Evolutionary conservation across 2,329 filamentous ascomycete genomes (phyloP).

Genomic region (Curvularia sp.): DNA sequence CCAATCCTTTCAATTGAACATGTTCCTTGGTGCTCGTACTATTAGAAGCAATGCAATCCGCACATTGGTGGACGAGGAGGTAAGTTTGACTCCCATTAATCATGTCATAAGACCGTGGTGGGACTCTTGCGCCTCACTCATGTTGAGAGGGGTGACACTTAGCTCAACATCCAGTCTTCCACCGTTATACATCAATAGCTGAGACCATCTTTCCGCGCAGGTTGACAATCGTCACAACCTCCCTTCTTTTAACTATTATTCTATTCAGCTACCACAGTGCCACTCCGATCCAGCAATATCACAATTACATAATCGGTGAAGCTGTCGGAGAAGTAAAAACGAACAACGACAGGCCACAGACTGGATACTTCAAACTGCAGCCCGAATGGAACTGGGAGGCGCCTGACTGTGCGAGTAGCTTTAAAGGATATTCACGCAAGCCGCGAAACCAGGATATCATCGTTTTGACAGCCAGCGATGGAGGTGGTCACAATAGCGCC

Average conservation of each 20-base stretch:
- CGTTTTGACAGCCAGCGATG: conserved; percentile 53
- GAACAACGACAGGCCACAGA: conserved; percentile 38
- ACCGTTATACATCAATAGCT: not conserved
- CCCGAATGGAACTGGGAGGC: conserved; percentile 45
- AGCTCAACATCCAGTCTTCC: not conserved
- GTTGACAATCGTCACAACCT: conserved; percentile 31
- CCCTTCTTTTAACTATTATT: conserved; percentile 29
- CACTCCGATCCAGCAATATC: conserved; percentile 36
- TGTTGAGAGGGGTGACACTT: too few species aligned
- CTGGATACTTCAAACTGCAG: conserved; percentile 42
- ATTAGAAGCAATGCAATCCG: too few species aligned
- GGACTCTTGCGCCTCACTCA: too few species aligned
- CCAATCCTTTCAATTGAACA: too few species aligned
- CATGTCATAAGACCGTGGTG: too few species aligned
- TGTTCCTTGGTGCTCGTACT: too few species aligned
- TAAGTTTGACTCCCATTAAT: too few species aligned
- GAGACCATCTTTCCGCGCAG: conserved; percentile 14
- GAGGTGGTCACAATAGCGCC: conserved; percentile 52
- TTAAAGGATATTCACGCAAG: conserved; percentile 40
- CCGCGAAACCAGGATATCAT: conserved; percentile 48
- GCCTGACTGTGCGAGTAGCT: conserved; percentile 35
- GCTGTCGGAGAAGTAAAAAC: conserved; percentile 21
- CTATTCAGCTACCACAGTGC: conserved; percentile 38
- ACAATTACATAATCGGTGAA: conserved; percentile 34
- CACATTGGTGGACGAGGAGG: too few species aligned